phyloP scores from a whole-genome alignment of 192 early-diverging fungal genomes.

The Coemansia brasiliensis region DNA sequence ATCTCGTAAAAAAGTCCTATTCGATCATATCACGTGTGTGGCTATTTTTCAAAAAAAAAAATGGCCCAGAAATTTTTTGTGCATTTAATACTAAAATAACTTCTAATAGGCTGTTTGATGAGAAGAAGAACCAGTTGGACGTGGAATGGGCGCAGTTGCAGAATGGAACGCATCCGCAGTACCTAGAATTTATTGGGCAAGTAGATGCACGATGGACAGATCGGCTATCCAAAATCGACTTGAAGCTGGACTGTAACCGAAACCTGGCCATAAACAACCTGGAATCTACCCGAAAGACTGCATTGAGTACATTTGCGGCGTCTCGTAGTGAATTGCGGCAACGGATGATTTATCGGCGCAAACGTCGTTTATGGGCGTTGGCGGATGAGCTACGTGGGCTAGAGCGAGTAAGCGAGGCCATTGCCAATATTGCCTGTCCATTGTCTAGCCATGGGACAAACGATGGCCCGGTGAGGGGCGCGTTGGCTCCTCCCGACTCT shows the following conservation, averaged over 20 bases:
- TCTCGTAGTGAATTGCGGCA: slow-evolving; percentile 26
- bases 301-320: slow-evolving; percentile 23
- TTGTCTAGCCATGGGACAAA: slow-evolving; percentile 13
- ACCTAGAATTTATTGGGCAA: slow-evolving; percentile 32
- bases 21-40: no score
- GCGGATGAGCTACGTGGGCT: slow-evolving; percentile 38
- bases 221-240: slow-evolving; percentile 32
- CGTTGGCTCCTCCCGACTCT: slow-evolving; percentile 19
- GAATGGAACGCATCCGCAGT: slow-evolving; percentile 46
- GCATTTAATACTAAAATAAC: no score
- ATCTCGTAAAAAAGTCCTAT: no score
- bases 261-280: slow-evolving; percentile 23
- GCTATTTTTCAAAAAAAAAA: no score
- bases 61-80: no score
- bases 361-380: slow-evolving; percentile 38
- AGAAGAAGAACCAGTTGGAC: slow-evolving; percentile 41
- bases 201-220: slow-evolving; percentile 44
- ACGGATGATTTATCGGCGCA: slow-evolving; percentile 34
- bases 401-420: slow-evolving; percentile 34
- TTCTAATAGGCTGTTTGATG: slow-evolving; percentile 37
- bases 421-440: slow-evolving; percentile 27
- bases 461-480: slow-evolving; percentile 4
- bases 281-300: slow-evolving; percentile 10
- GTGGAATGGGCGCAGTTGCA: slow-evolving; percentile 40
- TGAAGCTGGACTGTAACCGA: slow-evolving; percentile 21